Evolutionary conservation across 805 yeast species (phyloP), one percentile per base, ranked within the genome.

Genomic region (Metschnikowia lunata): DNA sequence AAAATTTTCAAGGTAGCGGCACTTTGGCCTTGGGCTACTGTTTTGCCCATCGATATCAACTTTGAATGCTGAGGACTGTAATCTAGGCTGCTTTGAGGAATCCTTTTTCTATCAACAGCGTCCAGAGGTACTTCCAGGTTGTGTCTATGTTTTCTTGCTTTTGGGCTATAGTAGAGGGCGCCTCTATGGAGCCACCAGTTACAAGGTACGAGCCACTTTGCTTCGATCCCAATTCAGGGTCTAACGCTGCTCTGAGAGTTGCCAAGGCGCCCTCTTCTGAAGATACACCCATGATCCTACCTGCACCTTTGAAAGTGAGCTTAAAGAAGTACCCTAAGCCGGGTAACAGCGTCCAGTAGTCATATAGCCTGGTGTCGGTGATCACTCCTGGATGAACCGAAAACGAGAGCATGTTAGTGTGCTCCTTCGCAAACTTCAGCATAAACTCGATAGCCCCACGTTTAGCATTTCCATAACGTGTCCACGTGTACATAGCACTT

Each of bases 371-470:
- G 2, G 74, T 67, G 7, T 57, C 62, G 13, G 65, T 45, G 38
- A 69, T 56, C 4, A 67, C 52, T 0, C 75, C 75, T 1, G 75
- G 74, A 40, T 70, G 75, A 1, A 66, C 63, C 0, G 74, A 49
- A n/a, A 65, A 45, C 6, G 58, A 52, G 27, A 66, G 49, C 9
- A 69, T 61, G n/a, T 61, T 52, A 5, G 71, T 71, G 43, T 61
- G 47, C 26, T 51, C 47, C 27, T 48, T 40, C 12, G 64, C 64
- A 12, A 68, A 52, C 37, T 56, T 51, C 37, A 52, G 60, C 43
- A 60, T 56, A 37, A 60, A 52, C 40, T 67, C 71, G 30, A 69
- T 64, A 13, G 49, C 56, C 2, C 67, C 66, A 7, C 58, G 35
- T 51, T 70, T 70, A 18, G 72, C 63, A 32, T 51, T 51, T 8